Evolutionary conservation across 176 grass and related monocot genomes (phyloP).

Genomic region (Puya raimondii): DNA sequence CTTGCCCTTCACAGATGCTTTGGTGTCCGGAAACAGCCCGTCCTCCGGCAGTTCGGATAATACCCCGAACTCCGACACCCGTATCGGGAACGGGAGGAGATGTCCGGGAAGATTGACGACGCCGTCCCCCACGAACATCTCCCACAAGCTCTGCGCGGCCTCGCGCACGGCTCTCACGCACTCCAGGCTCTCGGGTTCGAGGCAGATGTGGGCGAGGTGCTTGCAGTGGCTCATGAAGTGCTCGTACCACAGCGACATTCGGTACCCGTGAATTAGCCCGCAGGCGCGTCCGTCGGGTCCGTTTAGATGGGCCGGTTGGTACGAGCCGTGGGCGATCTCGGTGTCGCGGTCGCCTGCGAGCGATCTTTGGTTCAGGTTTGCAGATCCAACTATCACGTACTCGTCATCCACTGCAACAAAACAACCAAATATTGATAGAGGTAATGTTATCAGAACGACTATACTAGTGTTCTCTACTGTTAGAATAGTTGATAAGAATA

Average conservation of each 20-base stretch:
- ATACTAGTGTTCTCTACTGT: too few relatives aligned
- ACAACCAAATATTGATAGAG: too few relatives aligned
- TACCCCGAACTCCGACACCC: constrained; percentile 44
- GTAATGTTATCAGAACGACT: too few relatives aligned
- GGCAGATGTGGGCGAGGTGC: constrained; percentile 6
- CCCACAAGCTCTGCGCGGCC: constrained; percentile 43
- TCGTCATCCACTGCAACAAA: constrained; percentile 54
- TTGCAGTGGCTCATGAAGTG: constrained; percentile 37
- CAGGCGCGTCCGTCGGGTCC: constrained; percentile 19
- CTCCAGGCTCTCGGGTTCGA: constrained; percentile 51
- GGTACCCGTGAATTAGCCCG: constrained; percentile 49
- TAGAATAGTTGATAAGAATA: too few relatives aligned
- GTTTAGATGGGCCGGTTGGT: constrained; percentile 78
- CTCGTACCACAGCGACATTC: constrained; percentile 84
- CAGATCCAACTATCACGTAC: constrained; percentile 79
- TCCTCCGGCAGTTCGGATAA: constrained; percentile 41
- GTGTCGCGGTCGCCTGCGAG: constrained; percentile 77
- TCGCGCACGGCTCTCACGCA: constrained; percentile 52
- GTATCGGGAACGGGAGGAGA: constrained; percentile 74
- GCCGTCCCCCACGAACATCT: constrained; percentile 40
- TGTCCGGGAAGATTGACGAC: constrained; percentile 57
- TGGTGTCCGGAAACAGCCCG: constrained; percentile 71
- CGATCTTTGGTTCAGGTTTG: constrained; percentile 91
- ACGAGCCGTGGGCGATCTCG: constrained; percentile 85
- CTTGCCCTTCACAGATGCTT: constrained; percentile 49